These are phyloP conservation scores for Dendrobium nobile DNA, from an alignment of 106 monocot genomes.

Conservation along the genomic window DNA sequence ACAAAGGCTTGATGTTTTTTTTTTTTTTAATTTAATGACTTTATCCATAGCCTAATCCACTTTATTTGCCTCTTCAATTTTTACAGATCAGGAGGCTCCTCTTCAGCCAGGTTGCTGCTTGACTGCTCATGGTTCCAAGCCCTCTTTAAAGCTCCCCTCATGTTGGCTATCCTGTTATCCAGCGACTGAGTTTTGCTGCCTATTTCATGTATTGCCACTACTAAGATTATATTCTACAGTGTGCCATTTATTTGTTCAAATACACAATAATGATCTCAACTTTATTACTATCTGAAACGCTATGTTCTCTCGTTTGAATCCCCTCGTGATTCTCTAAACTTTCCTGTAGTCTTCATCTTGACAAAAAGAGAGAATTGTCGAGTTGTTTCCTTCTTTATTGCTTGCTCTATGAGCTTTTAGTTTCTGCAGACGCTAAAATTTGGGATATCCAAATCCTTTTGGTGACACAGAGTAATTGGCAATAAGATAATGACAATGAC, in stretches of 20 bases:
- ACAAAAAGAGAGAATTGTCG: too few species aligned
- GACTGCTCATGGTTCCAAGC: background rate
- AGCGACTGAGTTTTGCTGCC: background rate
- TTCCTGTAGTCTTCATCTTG: too few species aligned
- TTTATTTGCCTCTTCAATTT: background rate
- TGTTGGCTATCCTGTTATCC: background rate
- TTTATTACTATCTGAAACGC: background rate
- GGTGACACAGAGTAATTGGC: too few species aligned
- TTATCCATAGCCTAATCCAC: background rate
- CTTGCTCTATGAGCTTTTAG: too few species aligned
- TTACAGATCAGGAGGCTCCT: constrained; percentile 10
- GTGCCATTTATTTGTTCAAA: background rate
- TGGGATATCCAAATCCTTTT: too few species aligned
- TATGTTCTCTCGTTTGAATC: background rate
- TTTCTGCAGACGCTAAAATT: too few species aligned
- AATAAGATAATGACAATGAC: too few species aligned
- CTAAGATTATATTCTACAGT: background rate
- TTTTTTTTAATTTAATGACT: too few species aligned
- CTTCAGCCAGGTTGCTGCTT: constrained; percentile 4
- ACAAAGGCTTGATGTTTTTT: too few species aligned
- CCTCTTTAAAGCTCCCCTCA: background rate
- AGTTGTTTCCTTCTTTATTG: too few species aligned
- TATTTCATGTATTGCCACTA: background rate
- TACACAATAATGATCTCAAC: background rate
- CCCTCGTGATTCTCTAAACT: too few species aligned